These are phyloP conservation scores for Thoreauomyces humboldtii DNA, from an alignment of 192 early-diverging fungal species.

Conservation along the genomic window DNA sequence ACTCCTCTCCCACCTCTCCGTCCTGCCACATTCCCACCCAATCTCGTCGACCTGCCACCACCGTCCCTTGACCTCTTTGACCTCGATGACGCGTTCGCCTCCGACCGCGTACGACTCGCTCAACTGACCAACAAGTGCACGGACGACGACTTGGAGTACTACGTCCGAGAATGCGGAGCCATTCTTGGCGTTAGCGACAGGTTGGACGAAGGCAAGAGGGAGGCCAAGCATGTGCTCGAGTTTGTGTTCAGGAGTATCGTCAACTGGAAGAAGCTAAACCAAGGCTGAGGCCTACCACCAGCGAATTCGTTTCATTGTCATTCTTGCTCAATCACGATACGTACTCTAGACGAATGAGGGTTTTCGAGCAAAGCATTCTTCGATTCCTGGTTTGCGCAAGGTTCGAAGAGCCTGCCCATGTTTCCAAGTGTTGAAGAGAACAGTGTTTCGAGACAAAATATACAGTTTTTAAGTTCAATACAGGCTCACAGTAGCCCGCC, in stretches of 20 bases:
- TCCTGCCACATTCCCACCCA: conserved; percentile 61
- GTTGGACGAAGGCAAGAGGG: conserved; percentile 42
- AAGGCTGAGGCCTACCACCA: too few relatives aligned
- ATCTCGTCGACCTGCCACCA: conserved; percentile 54
- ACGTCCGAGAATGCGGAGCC: conserved; percentile 57
- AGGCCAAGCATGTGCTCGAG: conserved; percentile 55
- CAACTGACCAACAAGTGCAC: conserved; percentile 65
- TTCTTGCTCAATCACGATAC: too few relatives aligned
- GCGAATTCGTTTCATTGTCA: too few relatives aligned
- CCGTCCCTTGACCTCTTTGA: conserved; percentile 63
- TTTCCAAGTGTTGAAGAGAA: too few relatives aligned
- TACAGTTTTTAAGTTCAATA: too few relatives aligned
- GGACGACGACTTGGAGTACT: conserved; percentile 65
- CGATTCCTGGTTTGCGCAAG: too few relatives aligned
- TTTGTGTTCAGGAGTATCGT: conserved; percentile 55
- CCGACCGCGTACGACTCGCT: conserved; percentile 48
- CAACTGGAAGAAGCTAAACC: conserved; percentile 59
- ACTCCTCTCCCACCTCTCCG: conserved; percentile 61
- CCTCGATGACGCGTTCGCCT: conserved; percentile 62
- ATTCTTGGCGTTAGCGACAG: conserved; percentile 58
- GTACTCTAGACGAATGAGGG: too few relatives aligned
- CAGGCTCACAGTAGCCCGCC: too few relatives aligned
- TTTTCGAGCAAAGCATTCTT: too few relatives aligned
- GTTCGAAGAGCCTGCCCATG: too few relatives aligned
- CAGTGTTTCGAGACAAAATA: too few relatives aligned